A percentile compares a stretch with the other conserved stretches of the same genome.
Conservation (phyloP, 352 stramenopile genomes). For the Phytophthora sansomeana region DNA sequence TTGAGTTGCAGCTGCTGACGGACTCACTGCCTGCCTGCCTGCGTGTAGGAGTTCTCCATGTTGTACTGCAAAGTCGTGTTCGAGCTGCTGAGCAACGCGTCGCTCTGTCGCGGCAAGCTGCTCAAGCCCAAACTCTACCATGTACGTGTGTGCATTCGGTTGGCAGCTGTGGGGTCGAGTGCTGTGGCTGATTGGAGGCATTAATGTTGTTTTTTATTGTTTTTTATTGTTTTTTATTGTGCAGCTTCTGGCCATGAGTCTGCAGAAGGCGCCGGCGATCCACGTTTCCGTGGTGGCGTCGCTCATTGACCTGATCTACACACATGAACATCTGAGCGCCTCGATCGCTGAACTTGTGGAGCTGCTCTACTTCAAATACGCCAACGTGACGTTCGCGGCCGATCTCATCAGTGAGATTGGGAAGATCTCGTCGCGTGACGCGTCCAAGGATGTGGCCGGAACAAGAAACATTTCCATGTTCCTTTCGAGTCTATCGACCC, state of each 20-base stretch:
- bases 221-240: background rate
- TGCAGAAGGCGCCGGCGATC: conserved; percentile 70
- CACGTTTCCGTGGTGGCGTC: conserved; percentile 76
- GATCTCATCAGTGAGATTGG: conserved; percentile 83
- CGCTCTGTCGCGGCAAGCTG: conserved; percentile 65
- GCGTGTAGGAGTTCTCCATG: conserved; percentile 75
- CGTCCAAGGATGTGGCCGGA: conserved; percentile 75
- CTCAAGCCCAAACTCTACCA: conserved; percentile 77
- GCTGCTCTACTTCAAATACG: conserved; percentile 66
- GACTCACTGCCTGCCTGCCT: background rate
- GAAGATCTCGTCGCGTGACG: conserved; percentile 72
- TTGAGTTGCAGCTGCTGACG: background rate
- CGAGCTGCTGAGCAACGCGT: conserved; percentile 68
- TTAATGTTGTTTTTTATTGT: conserved; percentile 1
- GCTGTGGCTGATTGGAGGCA: background rate
- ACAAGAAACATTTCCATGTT: conserved; percentile 83
- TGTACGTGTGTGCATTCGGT: conserved; percentile 34
- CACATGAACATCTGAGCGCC: conserved; percentile 71
- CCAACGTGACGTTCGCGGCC: conserved; percentile 67
- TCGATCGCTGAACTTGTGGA: conserved; percentile 71
- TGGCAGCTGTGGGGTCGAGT: background rate
- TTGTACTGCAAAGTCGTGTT: conserved; percentile 79
- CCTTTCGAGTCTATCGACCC: conserved; percentile 65
- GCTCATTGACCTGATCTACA: conserved; percentile 78
- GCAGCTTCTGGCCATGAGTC: conserved; percentile 67